phyloP scores from a whole-genome alignment of 2,329 filamentous ascomycete species.

The Colletotrichum sp. region DNA sequence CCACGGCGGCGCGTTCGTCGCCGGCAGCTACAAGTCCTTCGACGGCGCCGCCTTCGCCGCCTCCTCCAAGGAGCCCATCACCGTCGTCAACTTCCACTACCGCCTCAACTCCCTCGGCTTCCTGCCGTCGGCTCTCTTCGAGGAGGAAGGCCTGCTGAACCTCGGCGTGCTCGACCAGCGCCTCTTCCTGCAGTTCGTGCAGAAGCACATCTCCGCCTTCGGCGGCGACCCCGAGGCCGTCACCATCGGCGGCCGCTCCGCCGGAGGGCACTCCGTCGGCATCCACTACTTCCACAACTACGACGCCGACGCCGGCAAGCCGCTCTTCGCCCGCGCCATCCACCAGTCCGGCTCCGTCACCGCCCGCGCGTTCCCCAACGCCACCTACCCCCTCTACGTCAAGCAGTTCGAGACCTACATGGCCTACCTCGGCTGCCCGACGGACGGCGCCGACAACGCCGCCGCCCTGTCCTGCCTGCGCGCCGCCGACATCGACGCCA shows the following conservation, averaged over 20 bases:
- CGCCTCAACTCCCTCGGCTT: conserved; percentile 68
- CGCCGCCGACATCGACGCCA: conserved; percentile 56
- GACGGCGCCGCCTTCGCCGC: conserved; percentile 38
- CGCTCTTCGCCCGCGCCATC: conserved; percentile 69
- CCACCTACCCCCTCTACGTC: conserved; percentile 49
- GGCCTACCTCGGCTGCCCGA: conserved; percentile 57
- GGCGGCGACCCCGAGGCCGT: conserved; percentile 70
- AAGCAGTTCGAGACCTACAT: conserved; percentile 58
- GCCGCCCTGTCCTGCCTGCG: conserved; percentile 57
- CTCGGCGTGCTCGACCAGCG: conserved; percentile 67
- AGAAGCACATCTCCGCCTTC: conserved; percentile 68
- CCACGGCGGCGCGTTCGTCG: conserved; percentile 42
- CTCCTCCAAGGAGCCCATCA: conserved; percentile 52
- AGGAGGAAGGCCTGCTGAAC: conserved; percentile 61
- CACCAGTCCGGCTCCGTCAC: conserved; percentile 64
- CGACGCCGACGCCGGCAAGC: conserved; percentile 63
- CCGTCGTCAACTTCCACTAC: conserved; percentile 71
- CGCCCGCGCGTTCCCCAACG: conserved; percentile 34
- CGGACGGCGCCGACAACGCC: conserved; percentile 47
- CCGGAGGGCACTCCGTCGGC: conserved; percentile 64
- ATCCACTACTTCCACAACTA: conserved; percentile 68
- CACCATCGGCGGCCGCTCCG: conserved; percentile 69
- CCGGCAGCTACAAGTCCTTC: conserved; percentile 37
- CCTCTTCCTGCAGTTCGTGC: conserved; percentile 65
- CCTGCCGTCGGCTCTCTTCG: conserved; percentile 59